Evolutionary conservation across 164 flowering plant species (phyloP).

Genomic region (Euptelea pleiosperma): DNA sequence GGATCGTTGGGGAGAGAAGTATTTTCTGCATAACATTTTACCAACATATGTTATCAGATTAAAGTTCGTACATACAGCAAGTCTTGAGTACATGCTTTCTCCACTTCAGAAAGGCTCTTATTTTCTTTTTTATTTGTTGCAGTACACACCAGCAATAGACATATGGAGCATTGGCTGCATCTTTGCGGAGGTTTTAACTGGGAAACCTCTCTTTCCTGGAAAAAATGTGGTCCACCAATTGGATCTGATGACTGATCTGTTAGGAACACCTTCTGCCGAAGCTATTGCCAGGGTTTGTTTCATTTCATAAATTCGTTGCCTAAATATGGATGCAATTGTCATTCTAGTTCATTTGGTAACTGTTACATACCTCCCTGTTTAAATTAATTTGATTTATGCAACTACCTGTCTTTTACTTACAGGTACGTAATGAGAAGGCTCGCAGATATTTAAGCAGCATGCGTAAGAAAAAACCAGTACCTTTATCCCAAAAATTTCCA

Average conservation of each 20-base stretch:
- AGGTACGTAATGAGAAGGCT: conserved; percentile 98
- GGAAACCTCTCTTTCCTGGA: conserved; percentile 97
- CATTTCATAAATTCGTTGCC: conserved; percentile 2
- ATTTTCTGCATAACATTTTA: too few species aligned
- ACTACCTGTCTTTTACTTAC: conserved; percentile 13
- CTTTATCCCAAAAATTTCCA: conserved; percentile 88
- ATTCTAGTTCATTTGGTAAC: background rate
- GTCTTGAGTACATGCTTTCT: too few species aligned
- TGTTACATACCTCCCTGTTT: background rate
- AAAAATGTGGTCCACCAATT: conserved; percentile 97
- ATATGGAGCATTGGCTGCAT: conserved; percentile 99
- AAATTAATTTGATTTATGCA: background rate
- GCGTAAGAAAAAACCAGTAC: conserved; percentile 81
- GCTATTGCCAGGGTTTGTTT: conserved; percentile 79
- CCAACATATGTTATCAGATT: background rate
- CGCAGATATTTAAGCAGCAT: conserved; percentile 92
- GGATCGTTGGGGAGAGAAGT: too few species aligned
- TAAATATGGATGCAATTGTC: background rate
- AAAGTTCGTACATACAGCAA: background rate
- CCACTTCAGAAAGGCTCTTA: too few species aligned
- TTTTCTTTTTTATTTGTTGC: conserved; percentile 23
- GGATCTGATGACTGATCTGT: conserved; percentile 89
- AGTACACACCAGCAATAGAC: conserved; percentile 98
- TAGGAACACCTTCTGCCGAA: conserved; percentile 92
- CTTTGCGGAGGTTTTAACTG: conserved; percentile 91